Conservation (phyloP, 129 eudicot species). For the Saposhnikovia divaricata region DNA sequence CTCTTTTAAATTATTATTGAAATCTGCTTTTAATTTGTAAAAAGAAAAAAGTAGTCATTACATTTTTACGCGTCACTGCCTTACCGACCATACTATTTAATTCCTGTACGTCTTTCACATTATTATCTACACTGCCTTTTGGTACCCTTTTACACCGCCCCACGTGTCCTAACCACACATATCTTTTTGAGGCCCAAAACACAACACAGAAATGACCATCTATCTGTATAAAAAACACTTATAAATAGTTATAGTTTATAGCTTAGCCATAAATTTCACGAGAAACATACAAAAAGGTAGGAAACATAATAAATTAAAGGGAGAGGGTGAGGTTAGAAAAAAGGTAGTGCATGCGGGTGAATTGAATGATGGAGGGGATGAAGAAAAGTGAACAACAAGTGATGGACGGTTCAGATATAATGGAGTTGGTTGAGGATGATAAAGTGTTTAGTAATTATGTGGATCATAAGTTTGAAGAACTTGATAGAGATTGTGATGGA, state of each 20-base stretch:
- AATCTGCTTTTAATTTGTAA: no score
- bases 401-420: constrained; percentile 96
- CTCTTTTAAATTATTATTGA: no score
- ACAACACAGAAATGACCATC: background rate
- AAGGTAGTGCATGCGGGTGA: background rate
- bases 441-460: constrained; percentile 63
- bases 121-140: no score
- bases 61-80: background rate
- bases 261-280: constrained; percentile 5
- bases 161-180: constrained; percentile 26
- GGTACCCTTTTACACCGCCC: constrained; percentile 18
- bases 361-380: constrained; percentile 2
- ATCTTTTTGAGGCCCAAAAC: background rate
- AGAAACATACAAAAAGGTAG: constrained; percentile 2
- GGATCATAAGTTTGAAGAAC: constrained; percentile 75
- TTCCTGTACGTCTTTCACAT: background rate
- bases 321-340: background rate
- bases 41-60: no score
- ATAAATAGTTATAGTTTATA: background rate
- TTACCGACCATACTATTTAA: background rate
- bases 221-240: background rate
- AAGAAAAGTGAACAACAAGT: constrained; percentile 23
- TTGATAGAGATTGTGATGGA: constrained; percentile 76
- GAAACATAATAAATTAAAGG: background rate
- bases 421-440: constrained; percentile 87